These are phyloP conservation scores for Globisporangium lucens DNA, from an alignment of 352 stramenopile species.

Conservation along the genomic window DNA sequence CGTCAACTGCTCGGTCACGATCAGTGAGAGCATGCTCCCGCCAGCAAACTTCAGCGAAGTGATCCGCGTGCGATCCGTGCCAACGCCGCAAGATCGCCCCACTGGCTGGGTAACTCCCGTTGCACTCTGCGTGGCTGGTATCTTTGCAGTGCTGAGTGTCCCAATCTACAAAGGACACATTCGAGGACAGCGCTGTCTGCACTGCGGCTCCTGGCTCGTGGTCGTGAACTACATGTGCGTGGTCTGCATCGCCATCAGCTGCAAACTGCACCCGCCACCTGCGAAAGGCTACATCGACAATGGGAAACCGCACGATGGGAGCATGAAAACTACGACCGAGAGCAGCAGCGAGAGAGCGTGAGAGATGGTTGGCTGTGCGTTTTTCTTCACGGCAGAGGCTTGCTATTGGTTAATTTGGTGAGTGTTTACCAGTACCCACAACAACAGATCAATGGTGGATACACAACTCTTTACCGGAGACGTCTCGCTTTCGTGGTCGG, in stretches of 20 bases:
- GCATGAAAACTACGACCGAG: slow-evolving; percentile 15
- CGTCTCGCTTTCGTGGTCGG: slow-evolving; percentile 56
- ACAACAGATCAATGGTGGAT: too few relatives aligned
- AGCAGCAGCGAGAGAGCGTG: slow-evolving; percentile 6
- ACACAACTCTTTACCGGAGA: slow-evolving; percentile 14
- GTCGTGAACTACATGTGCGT: slow-evolving; percentile 43
- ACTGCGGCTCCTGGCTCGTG: slow-evolving; percentile 76
- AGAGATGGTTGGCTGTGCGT: not conserved
- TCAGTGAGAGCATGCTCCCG: slow-evolving; percentile 39
- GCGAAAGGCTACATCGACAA: slow-evolving; percentile 58
- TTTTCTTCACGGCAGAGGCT: not conserved
- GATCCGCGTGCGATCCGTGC: slow-evolving; percentile 56
- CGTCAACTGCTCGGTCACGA: slow-evolving; percentile 57
- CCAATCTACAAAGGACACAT: slow-evolving; percentile 52
- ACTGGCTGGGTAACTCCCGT: slow-evolving; percentile 35
- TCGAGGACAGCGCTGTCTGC: slow-evolving; percentile 46
- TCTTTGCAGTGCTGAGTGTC: slow-evolving; percentile 31
- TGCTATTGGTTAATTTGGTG: not conserved
- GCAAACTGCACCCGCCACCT: slow-evolving; percentile 39
- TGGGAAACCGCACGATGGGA: slow-evolving; percentile 23
- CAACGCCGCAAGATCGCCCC: slow-evolving; percentile 22
- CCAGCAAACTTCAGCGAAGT: slow-evolving; percentile 50
- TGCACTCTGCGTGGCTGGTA: slow-evolving; percentile 13
- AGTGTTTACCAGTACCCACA: not conserved
- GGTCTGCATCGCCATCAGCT: slow-evolving; percentile 59